Conservation (phyloP, 768 basidiomycete genomes). For the Paxillus involutus region DNA sequence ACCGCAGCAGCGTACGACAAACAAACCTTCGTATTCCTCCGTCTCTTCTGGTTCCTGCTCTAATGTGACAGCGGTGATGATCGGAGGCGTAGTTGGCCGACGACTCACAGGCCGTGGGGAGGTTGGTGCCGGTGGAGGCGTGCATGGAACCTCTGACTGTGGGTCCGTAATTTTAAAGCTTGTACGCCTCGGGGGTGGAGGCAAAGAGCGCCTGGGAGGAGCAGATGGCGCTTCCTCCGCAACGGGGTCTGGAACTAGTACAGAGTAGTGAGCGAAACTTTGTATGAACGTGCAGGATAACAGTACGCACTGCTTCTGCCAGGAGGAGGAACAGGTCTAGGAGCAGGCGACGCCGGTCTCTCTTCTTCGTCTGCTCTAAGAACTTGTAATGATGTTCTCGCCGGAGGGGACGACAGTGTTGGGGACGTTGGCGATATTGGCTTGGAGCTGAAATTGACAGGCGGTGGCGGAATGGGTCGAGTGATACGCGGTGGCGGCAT, state of each 20-base stretch:
- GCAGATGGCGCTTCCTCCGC: slow-evolving; percentile 10
- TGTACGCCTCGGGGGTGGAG: slow-evolving; percentile 23
- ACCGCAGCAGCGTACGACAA: neutral
- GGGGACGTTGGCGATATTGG: slow-evolving; percentile 17
- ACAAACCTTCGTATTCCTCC: slow-evolving; percentile 12
- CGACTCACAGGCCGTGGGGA: slow-evolving; percentile 14
- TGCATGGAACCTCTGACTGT: slow-evolving; percentile 7
- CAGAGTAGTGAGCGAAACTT: slow-evolving; percentile 4
- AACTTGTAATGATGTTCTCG: slow-evolving; percentile 5
- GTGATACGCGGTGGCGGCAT: slow-evolving; percentile 32
- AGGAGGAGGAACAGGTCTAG: slow-evolving; percentile 30
- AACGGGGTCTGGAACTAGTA: slow-evolving; percentile 9
- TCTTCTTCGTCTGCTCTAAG: slow-evolving; percentile 22
- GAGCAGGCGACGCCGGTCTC: slow-evolving; percentile 28
- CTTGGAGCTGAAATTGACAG: slow-evolving; percentile 26
- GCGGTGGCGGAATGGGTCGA: slow-evolving; percentile 33
- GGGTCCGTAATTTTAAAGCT: slow-evolving; percentile 16
- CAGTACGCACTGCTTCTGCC: slow-evolving; percentile 26
- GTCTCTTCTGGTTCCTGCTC: slow-evolving; percentile 7
- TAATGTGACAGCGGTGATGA: slow-evolving; percentile 19
- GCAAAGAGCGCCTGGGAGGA: slow-evolving; percentile 18
- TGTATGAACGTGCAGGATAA: neutral
- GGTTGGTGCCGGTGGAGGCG: slow-evolving; percentile 19
- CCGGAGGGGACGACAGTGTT: slow-evolving; percentile 12
- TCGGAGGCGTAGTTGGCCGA: slow-evolving; percentile 20